Conservation (phyloP, 2,329 filamentous ascomycete genomes). For the Orbilia brochopaga region DNA sequence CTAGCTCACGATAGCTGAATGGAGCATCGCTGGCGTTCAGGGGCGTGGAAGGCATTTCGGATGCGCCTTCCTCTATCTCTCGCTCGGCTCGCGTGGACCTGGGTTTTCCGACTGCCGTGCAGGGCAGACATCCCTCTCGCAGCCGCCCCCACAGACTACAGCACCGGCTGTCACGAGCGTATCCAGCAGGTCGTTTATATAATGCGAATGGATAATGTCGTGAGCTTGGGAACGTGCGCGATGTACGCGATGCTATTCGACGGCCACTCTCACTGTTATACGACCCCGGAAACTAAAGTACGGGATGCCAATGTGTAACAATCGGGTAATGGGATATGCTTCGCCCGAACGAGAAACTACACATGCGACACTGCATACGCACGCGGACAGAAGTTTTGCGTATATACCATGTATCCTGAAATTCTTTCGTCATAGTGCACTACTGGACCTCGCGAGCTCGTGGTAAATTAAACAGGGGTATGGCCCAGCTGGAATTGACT, state of each 20-base stretch:
- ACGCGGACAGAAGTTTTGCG: too few relatives aligned
- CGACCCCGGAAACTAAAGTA: too few relatives aligned
- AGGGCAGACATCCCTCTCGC: not conserved
- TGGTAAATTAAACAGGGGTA: too few relatives aligned
- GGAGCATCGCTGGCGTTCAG: not conserved
- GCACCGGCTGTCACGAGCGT: not conserved
- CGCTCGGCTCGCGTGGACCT: slow-evolving; percentile 1
- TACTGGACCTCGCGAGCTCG: too few relatives aligned
- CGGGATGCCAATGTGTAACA: too few relatives aligned
- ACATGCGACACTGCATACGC: too few relatives aligned
- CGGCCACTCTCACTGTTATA: not conserved
- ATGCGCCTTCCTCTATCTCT: not conserved
- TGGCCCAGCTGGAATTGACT: too few relatives aligned
- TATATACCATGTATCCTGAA: too few relatives aligned
- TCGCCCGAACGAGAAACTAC: too few relatives aligned
- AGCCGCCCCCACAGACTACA: not conserved
- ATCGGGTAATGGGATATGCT: too few relatives aligned
- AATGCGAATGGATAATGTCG: not conserved
- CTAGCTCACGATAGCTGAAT: too few relatives aligned
- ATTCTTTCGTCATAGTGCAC: too few relatives aligned
- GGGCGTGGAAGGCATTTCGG: not conserved
- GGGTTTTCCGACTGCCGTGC: slow-evolving; percentile 2
- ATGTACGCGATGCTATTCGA: not conserved
- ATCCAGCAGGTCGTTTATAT: not conserved
- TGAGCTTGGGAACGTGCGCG: not conserved